Evolutionary conservation across 2,329 filamentous ascomycete genomes (phyloP), one percentile per base, ranked within the genome.

Genomic region (Zarea fungicola): DNA sequence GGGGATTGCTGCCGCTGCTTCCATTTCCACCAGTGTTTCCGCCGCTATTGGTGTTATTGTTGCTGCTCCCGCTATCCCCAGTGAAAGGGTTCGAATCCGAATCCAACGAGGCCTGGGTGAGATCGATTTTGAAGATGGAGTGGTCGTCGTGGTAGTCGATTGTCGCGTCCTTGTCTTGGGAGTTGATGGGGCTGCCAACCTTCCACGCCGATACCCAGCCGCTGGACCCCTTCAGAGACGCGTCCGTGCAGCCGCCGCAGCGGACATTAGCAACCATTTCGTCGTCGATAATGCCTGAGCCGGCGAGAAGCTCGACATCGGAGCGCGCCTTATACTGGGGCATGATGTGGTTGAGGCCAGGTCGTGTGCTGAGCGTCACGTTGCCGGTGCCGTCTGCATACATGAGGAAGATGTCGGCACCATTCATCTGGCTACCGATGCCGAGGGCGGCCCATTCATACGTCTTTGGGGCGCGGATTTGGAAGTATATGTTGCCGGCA

Each of bases 371-470:
- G 46, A 85, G 60, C 1, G 82, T 85, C 21, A 85, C 71, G 58
- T 84, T 84, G 52, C 76, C 75, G 4, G 56, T 54, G 51, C 78
- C 78, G 54, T 81, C 71, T 39, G 76, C 65, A 62, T 85, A 85
- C 55, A 84, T 70, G 58, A 85, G 54, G 59, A 85, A 84, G 50
- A 85, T 82, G 60, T 81, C 76, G 42, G 81, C 62, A 26, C 72
- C 76, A 13, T 60, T 34, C 82, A 85, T 85, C 35, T 54, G 51
- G 0, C 58, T 56, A 39, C 82, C 82, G 26, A 77, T 78, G 25
- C 78, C 82, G 16, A 84, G 66, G 8, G 70, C 76, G 14, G 82
- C 71, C 82, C 82, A 85, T 51, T 62, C 57, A 59, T 76, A 76
- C 6, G 65, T 66, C 2, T 69, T 68, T 2, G 78, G 76, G 4